These are phyloP conservation scores for Alternaria brassicicola DNA, from an alignment of 2,329 filamentous ascomycete species.

Conservation along the genomic window DNA sequence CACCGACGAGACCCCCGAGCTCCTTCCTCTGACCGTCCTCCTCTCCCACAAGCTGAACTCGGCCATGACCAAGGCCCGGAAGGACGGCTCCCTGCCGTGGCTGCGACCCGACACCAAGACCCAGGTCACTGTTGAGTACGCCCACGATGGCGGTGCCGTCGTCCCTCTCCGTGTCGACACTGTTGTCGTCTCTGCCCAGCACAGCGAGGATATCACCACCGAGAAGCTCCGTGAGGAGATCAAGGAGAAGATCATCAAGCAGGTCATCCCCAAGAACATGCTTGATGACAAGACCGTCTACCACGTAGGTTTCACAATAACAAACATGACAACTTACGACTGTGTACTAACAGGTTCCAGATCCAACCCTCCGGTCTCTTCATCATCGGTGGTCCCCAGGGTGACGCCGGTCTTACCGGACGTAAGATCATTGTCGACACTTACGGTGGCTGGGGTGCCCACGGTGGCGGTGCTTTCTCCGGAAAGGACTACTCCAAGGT, in stretches of 20 bases:
- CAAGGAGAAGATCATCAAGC: conserved; percentile 95
- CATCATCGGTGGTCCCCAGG: conserved; percentile 98
- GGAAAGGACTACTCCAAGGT: conserved; percentile 99
- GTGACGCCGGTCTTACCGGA: conserved; percentile 97
- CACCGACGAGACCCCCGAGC: conserved; percentile 97
- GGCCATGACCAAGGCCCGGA: conserved; percentile 88
- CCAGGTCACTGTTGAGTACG: conserved; percentile 98
- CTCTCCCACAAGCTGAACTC: conserved; percentile 97
- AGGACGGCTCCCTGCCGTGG: conserved; percentile 88
- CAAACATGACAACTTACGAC: background rate
- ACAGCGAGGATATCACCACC: conserved; percentile 84
- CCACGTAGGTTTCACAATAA: conserved; percentile 68
- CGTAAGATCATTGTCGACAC: conserved; percentile 99
- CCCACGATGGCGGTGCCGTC: conserved; percentile 93
- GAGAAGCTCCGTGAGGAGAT: conserved; percentile 94
- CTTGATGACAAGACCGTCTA: conserved; percentile 93
- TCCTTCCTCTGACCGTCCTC: conserved; percentile 91
- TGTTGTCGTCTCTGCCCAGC: conserved; percentile 94
- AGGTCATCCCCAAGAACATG: conserved; percentile 89
- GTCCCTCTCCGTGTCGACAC: conserved; percentile 93
- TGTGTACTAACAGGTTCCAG: conserved; percentile 44
- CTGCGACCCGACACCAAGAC: conserved; percentile 99
- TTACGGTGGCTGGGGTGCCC: conserved; percentile 99
- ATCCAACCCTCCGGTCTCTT: conserved; percentile 98
- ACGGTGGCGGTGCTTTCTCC: conserved; percentile 99